Evolutionary conservation across 306 rosid genomes (phyloP).

Genomic region (Astragalus glycyphyllos): DNA sequence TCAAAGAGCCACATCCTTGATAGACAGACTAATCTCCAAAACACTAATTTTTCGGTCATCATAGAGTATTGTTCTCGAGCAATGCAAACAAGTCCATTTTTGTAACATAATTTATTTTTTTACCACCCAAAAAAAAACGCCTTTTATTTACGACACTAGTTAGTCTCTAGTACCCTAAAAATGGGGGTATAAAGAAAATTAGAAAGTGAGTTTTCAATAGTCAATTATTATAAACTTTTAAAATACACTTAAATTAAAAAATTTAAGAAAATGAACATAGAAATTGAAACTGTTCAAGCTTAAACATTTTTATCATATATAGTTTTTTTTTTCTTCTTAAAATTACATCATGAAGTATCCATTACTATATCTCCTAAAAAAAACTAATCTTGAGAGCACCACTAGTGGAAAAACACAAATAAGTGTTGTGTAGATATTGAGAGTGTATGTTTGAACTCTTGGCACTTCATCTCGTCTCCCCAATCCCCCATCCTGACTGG

Average conservation of each 20-base stretch:
- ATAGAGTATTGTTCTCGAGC: slow-evolving; percentile 16
- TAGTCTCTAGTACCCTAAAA: slow-evolving; percentile 7
- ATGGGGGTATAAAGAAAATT: not conserved
- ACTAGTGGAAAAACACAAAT: too few relatives aligned
- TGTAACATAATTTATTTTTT: not conserved
- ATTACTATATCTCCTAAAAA: too few relatives aligned
- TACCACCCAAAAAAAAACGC: too few relatives aligned
- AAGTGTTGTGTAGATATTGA: too few relatives aligned
- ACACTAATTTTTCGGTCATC: not conserved
- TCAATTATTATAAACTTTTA: not conserved
- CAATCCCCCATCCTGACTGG: too few relatives aligned
- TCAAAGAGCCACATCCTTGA: slow-evolving; percentile 59
- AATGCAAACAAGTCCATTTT: slow-evolving; percentile 41
- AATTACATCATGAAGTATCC: not conserved
- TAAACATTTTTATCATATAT: too few relatives aligned
- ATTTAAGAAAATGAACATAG: not conserved
- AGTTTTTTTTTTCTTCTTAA: too few relatives aligned
- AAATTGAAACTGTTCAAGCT: not conserved
- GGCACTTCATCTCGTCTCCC: too few relatives aligned
- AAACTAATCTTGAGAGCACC: too few relatives aligned
- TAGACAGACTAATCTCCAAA: slow-evolving; percentile 33
- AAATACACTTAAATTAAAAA: not conserved
- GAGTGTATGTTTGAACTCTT: too few relatives aligned
- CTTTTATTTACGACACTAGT: not conserved
- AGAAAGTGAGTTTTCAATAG: slow-evolving; percentile 13